Evolutionary conservation across 2,329 filamentous ascomycete species (phyloP).

Genomic region (Helotiales sp.): DNA sequence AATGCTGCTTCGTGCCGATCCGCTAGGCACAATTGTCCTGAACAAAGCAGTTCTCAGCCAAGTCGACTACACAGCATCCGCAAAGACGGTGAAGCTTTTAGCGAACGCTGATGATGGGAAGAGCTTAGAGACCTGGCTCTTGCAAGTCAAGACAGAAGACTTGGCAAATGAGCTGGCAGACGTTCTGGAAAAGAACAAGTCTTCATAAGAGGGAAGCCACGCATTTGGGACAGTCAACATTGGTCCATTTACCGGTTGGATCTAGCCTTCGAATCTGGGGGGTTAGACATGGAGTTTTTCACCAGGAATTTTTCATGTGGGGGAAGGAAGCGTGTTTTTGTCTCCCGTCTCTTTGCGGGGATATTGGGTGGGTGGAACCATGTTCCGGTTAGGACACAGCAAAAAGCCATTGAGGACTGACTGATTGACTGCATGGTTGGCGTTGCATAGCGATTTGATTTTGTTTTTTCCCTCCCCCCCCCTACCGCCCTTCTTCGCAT

Average conservation of each 20-base stretch:
- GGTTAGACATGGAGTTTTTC: constrained; percentile 6
- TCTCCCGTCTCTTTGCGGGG: not conserved
- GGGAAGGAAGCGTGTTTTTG: not conserved
- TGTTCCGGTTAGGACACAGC: not conserved
- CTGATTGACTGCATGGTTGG: constrained; percentile 27
- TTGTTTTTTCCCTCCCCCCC: constrained; percentile 11
- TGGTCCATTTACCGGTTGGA: not conserved
- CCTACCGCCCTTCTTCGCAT: too few species aligned
- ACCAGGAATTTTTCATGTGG: not conserved
- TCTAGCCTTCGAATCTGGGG: constrained; percentile 1
- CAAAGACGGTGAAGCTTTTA: constrained; percentile 64
- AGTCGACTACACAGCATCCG: constrained; percentile 65
- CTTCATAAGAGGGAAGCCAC: constrained; percentile 13
- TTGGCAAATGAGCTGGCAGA: constrained; percentile 55
- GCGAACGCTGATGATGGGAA: constrained; percentile 62
- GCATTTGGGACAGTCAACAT: not conserved
- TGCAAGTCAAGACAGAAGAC: constrained; percentile 67
- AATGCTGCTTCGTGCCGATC: constrained; percentile 75
- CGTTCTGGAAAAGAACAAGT: constrained; percentile 55
- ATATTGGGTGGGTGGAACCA: not conserved
- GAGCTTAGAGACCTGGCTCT: constrained; percentile 70
- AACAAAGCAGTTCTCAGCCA: constrained; percentile 69
- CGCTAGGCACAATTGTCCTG: constrained; percentile 73
- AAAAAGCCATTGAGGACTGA: constrained; percentile 5
- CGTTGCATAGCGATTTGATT: constrained; percentile 34